These are phyloP conservation scores for Metschnikowia colocasiae DNA, from an alignment of 805 yeast species.

Conservation along the genomic window DNA sequence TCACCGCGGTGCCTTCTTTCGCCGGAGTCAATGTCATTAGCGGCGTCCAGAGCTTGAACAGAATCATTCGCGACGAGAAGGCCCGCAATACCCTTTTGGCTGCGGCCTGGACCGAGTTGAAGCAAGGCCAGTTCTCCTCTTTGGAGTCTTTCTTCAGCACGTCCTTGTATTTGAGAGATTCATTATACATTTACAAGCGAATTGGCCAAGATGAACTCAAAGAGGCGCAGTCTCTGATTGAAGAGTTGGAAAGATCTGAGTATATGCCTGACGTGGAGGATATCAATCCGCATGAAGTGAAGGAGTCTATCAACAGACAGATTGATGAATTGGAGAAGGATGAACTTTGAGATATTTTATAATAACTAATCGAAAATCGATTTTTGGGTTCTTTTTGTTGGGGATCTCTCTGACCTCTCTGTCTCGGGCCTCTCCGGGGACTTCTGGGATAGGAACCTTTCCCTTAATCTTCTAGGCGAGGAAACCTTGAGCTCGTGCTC, in stretches of 20 bases:
- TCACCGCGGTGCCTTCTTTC: constrained; percentile 24
- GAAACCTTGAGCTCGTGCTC: constrained; percentile 31
- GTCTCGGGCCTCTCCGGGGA: background rate
- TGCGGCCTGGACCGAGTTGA: constrained; percentile 8
- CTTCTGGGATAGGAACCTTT: constrained; percentile 17
- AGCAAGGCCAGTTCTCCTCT: constrained; percentile 6
- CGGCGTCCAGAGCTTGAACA: constrained; percentile 1
- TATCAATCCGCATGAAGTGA: constrained; percentile 17
- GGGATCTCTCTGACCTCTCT: background rate
- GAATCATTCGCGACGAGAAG: background rate
- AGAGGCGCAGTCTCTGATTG: background rate
- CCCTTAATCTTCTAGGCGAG: constrained; percentile 28
- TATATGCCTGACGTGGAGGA: constrained; percentile 7
- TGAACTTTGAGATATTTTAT: constrained; percentile 4
- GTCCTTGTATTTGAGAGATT: constrained; percentile 18
- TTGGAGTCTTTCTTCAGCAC: background rate
- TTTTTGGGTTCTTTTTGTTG: background rate
- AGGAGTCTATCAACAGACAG: constrained; percentile 22
- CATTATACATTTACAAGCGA: constrained; percentile 30
- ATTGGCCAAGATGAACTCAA: constrained; percentile 7
- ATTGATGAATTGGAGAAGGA: constrained; percentile 21
- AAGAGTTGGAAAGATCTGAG: constrained; percentile 3
- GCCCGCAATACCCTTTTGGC: constrained; percentile 2
- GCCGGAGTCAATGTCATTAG: constrained; percentile 17
- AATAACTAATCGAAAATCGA: background rate